phyloP scores from a whole-genome alignment of 192 early-diverging fungal species.

The Coemansia sp. region DNA sequence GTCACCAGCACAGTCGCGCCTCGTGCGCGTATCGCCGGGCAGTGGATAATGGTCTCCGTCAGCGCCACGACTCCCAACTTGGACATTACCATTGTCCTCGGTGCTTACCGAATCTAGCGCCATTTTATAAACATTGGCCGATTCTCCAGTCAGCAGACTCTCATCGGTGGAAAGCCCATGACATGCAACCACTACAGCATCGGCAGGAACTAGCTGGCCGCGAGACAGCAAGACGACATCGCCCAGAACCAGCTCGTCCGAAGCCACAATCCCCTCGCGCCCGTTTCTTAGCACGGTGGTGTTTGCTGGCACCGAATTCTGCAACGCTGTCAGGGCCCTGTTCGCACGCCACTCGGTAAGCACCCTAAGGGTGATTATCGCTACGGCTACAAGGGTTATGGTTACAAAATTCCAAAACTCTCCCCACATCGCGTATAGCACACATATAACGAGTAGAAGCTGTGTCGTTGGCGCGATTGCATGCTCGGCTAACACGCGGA shows the following conservation, averaged over 20 bases:
- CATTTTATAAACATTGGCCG: constrained; percentile 34
- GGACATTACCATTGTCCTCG: not conserved
- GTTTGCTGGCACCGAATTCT: constrained; percentile 35
- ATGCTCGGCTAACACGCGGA: constrained; percentile 15
- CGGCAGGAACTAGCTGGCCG: constrained; percentile 86
- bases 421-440: constrained; percentile 45
- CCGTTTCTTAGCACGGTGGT: constrained; percentile 37
- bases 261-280: constrained; percentile 25
- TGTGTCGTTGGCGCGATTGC: constrained; percentile 33
- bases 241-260: constrained; percentile 46
- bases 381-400: constrained; percentile 20
- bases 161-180: constrained; percentile 74
- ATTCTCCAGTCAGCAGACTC: constrained; percentile 89
- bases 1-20: not conserved
- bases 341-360: constrained; percentile 37
- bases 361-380: constrained; percentile 20
- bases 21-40: not conserved
- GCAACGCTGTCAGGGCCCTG: constrained; percentile 21
- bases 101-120: constrained; percentile 7
- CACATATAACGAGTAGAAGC: constrained; percentile 27
- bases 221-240: constrained; percentile 82
- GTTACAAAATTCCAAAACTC: constrained; percentile 31
- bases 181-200: constrained; percentile 77
- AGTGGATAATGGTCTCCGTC: constrained; percentile 2
- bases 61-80: constrained; percentile 1